phyloP scores from a whole-genome alignment of 345 rosid species.

The Barbarea vulgaris region DNA sequence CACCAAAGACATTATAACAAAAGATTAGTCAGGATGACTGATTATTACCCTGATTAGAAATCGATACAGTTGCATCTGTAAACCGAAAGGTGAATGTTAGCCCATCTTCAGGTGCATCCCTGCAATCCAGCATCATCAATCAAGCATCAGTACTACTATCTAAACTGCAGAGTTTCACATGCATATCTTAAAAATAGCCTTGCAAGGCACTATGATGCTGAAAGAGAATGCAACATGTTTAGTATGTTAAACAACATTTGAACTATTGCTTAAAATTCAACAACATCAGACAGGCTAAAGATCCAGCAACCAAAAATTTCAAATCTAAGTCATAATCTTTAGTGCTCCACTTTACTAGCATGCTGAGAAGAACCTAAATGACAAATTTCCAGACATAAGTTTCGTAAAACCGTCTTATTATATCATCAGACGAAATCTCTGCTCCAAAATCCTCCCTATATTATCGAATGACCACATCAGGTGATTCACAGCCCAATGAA shows the following conservation, averaged over 20 bases:
- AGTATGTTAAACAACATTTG: slow-evolving; percentile 8
- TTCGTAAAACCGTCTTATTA: neutral
- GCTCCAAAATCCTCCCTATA: slow-evolving; percentile 15
- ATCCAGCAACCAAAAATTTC: slow-evolving; percentile 8
- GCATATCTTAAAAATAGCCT: slow-evolving; percentile 10
- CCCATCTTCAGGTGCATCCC: slow-evolving; percentile 91
- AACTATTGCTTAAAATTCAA: neutral
- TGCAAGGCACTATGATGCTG: neutral
- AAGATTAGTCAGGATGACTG: slow-evolving; percentile 20
- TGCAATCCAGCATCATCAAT: slow-evolving; percentile 47
- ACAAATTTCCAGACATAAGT: neutral
- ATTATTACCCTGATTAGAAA: slow-evolving; percentile 86
- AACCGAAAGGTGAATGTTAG: slow-evolving; percentile 94
- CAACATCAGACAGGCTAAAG: slow-evolving; percentile 11
- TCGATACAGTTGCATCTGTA: slow-evolving; percentile 76
- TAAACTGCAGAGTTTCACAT: slow-evolving; percentile 20
- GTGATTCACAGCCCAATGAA: slow-evolving; percentile 4
- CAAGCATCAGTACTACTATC: slow-evolving; percentile 32
- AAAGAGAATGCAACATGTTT: slow-evolving; percentile 5
- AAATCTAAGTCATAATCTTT: slow-evolving; percentile 1
- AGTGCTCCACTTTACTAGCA: slow-evolving; percentile 15
- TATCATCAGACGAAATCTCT: neutral
- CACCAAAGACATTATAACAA: slow-evolving; percentile 14
- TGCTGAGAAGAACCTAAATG: slow-evolving; percentile 5
- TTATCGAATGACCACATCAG: slow-evolving; percentile 18